Conservation (phyloP, 139 green algal genomes). For the Diplosphaera chodatii region DNA sequence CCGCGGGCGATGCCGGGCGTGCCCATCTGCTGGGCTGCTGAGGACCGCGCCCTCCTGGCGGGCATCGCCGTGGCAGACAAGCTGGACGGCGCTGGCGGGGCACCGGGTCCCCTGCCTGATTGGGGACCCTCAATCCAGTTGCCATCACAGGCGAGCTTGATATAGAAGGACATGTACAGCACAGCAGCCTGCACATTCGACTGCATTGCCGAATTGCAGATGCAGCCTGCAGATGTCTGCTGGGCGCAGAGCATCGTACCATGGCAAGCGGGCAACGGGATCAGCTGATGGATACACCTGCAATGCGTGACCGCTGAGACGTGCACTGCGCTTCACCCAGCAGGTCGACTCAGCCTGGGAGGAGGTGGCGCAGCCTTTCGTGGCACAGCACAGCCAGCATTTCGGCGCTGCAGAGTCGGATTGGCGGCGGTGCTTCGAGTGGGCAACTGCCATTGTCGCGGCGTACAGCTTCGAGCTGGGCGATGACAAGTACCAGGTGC, state of each 20-base stretch:
- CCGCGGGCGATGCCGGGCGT: not conserved
- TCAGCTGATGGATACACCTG: too few species aligned
- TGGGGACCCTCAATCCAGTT: too few species aligned
- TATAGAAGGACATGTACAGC: too few species aligned
- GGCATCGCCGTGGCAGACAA: not conserved
- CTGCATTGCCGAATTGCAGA: too few species aligned
- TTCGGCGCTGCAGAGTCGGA: not conserved
- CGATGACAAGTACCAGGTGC: constrained; percentile 51
- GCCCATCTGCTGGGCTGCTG: not conserved
- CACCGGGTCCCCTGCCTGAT: too few species aligned
- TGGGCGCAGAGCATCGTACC: too few species aligned
- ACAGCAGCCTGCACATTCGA: too few species aligned
- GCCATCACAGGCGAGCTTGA: too few species aligned
- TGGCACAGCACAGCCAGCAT: constrained; percentile 14
- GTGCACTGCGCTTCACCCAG: not conserved
- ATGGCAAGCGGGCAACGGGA: too few species aligned
- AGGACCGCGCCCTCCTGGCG: not conserved
- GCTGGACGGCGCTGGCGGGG: not conserved
- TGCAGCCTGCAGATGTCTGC: too few species aligned
- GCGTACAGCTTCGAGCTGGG: constrained; percentile 69
- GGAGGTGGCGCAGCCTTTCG: constrained; percentile 25
- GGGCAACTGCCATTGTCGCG: constrained; percentile 49
- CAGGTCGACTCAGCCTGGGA: constrained; percentile 17
- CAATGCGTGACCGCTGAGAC: too few species aligned
- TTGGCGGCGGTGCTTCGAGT: constrained; percentile 27